A percentile compares a stretch with the other conserved stretches of the same genome.
phyloP scores from a whole-genome alignment of 192 early-diverging fungal genomes.

The Chytriomyces sp. region DNA sequence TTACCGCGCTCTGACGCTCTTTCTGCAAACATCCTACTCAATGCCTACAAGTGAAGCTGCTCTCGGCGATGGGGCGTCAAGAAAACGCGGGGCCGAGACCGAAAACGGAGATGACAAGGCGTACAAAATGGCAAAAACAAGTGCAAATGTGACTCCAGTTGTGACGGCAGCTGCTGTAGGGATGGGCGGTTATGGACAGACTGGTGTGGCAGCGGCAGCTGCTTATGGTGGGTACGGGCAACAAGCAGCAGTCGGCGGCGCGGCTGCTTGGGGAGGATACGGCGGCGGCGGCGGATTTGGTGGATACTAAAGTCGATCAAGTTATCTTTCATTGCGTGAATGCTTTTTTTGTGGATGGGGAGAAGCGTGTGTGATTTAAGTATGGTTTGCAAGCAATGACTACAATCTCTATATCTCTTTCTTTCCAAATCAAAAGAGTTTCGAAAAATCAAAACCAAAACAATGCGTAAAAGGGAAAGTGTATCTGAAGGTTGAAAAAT shows the following conservation, averaged over 20 bases:
- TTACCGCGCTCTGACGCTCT: not conserved
- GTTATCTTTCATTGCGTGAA: not conserved
- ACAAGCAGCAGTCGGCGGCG: not conserved
- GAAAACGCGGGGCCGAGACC: not conserved
- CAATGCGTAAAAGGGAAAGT: too few relatives aligned
- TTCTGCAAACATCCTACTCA: constrained; percentile 8
- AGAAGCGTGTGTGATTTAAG: too few relatives aligned
- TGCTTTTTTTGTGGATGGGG: not conserved
- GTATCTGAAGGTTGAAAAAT: too few relatives aligned
- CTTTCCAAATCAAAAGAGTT: too few relatives aligned
- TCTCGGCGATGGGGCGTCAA: not conserved
- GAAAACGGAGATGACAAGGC: constrained; percentile 13
- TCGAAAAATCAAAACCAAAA: too few relatives aligned
- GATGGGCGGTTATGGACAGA: not conserved
- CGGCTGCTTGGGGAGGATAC: not conserved
- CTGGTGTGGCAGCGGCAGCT: not conserved
- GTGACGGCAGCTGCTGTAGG: constrained; percentile 7
- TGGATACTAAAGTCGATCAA: not conserved
- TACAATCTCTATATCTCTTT: too few relatives aligned
- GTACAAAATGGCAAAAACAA: constrained; percentile 3
- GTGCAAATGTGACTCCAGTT: constrained; percentile 1
- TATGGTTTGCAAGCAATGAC: too few relatives aligned
- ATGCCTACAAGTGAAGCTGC: constrained; percentile 23
- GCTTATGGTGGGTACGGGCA: constrained; percentile 7
- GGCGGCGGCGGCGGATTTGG: not conserved